Evolutionary conservation across 1,284 basidiomycete genomes (phyloP), one percentile per base, ranked within the genome.

Genomic region (Ustilago xerochloae): DNA sequence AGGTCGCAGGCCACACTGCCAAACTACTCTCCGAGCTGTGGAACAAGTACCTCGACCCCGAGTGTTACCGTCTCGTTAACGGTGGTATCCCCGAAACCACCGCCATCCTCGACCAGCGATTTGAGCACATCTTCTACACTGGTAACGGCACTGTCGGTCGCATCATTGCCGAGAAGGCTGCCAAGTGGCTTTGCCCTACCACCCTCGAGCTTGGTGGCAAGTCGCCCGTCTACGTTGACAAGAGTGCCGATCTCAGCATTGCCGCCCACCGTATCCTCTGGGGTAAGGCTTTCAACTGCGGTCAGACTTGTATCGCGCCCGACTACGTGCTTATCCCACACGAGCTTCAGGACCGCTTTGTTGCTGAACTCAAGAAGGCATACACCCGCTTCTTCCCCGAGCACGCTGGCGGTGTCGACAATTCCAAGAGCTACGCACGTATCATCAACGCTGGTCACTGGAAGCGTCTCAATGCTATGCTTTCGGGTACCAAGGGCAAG

Each of bases 131-230:
- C 75, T 85, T 86, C 65, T 86, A 85, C 78, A 82, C 89, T 28
- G 90, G 89, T 8, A 90, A 90, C 47, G 88, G 89, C 53, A 87
- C 87, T 18, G 90, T 97, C 6, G 94, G 89, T 0, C 89, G 88
- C 75, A 90, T 97, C 63, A 89, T 97, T 10, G 90, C 91, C 8
- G 85, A 87, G 0, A 94, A 94, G 0, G 93, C 93, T 4, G 93
- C 92, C 9, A 92, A 94, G 85, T 90, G 91, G 57, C 86, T 97
- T 18, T 93, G 93, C 0, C 93, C 94, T 0, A 87, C 91, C 24
- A 91, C 92, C 7, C 88, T 94, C 46, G 94, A 85, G 85, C 87
- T 92, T 8, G 91, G 91, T 29, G 91, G 91, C 55, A 96, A 96
- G 86, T 92, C 90, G 18, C 93, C 94, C 1, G 91, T 90, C 13